Evolutionary conservation across 164 flowering plant genomes (phyloP).

Genomic region (Taxillus chinensis): DNA sequence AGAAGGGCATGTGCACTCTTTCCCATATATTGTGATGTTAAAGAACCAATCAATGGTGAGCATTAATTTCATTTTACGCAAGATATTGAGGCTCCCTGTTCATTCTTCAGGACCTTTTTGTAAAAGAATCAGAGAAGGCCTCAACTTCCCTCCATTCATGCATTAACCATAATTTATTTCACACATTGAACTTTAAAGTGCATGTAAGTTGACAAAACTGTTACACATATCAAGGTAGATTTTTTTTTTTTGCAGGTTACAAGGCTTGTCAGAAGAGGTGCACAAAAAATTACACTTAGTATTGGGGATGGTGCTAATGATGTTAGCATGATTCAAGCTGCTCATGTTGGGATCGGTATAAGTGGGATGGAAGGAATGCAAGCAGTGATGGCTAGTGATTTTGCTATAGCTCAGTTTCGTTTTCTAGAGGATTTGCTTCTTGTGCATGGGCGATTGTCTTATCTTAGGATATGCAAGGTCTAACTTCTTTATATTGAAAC

Average conservation of each 20-base stretch:
- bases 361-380: slow-evolving; percentile 98
- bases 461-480: slow-evolving; percentile 90
- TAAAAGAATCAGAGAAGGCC: too few species aligned
- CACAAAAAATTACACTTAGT: slow-evolving; percentile 77
- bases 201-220: neutral
- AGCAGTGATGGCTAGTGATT: slow-evolving; percentile 99
- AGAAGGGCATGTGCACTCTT: too few species aligned
- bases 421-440: slow-evolving; percentile 88
- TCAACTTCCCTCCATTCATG: too few species aligned
- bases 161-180: too few species aligned
- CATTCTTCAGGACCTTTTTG: too few species aligned
- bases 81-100: too few species aligned
- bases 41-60: too few species aligned
- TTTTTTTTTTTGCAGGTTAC: slow-evolving; percentile 47
- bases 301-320: slow-evolving; percentile 99
- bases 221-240: neutral
- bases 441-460: slow-evolving; percentile 97
- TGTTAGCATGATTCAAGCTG: slow-evolving; percentile 99
- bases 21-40: too few species aligned
- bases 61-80: too few species aligned
- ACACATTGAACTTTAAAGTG: too few species aligned
- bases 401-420: slow-evolving; percentile 95
- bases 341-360: slow-evolving; percentile 95
- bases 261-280: slow-evolving; percentile 86
- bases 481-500: neutral